Conservation (phyloP, 805 yeast species). For the Candida jianshihensis region DNA sequence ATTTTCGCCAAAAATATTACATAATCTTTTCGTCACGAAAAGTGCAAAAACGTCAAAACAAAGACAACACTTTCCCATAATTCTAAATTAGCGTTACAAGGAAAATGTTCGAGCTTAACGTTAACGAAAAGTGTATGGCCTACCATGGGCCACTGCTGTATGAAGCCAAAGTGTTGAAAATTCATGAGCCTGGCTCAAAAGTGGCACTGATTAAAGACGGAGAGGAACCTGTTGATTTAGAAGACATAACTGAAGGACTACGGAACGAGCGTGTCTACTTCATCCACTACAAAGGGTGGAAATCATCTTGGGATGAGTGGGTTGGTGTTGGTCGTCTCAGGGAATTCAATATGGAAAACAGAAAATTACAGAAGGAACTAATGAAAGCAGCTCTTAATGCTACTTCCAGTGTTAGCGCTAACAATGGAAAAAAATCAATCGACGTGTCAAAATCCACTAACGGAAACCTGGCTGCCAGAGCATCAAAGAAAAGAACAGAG, state of each 20-base stretch:
- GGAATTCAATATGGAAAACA: constrained; percentile 61
- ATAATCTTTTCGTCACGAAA: too few relatives aligned
- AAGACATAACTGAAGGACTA: constrained; percentile 29
- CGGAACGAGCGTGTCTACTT: constrained; percentile 41
- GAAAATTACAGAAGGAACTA: constrained; percentile 54
- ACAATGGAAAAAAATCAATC: constrained; percentile 10
- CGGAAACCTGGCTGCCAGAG: constrained; percentile 7
- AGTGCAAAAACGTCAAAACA: too few relatives aligned
- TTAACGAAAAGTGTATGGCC: constrained; percentile 51
- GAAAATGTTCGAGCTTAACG: constrained; percentile 1
- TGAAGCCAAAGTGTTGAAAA: constrained; percentile 73
- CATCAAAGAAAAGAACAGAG: constrained; percentile 24
- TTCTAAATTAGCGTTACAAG: neutral
- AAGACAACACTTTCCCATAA: neutral
- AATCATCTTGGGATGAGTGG: constrained; percentile 96
- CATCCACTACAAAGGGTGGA: constrained; percentile 95
- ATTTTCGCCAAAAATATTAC: too few relatives aligned
- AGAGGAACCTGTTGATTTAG: constrained; percentile 22
- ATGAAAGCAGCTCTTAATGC: constrained; percentile 37
- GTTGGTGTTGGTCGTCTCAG: constrained; percentile 62
- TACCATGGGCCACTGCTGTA: constrained; percentile 88
- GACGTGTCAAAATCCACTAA: constrained; percentile 10
- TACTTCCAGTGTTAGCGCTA: constrained; percentile 16
- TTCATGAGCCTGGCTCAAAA: constrained; percentile 48
- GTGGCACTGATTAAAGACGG: constrained; percentile 36